Evolutionary conservation across 352 stramenopile genomes (phyloP).

Genomic region (Globisporangium paroecandrum): DNA sequence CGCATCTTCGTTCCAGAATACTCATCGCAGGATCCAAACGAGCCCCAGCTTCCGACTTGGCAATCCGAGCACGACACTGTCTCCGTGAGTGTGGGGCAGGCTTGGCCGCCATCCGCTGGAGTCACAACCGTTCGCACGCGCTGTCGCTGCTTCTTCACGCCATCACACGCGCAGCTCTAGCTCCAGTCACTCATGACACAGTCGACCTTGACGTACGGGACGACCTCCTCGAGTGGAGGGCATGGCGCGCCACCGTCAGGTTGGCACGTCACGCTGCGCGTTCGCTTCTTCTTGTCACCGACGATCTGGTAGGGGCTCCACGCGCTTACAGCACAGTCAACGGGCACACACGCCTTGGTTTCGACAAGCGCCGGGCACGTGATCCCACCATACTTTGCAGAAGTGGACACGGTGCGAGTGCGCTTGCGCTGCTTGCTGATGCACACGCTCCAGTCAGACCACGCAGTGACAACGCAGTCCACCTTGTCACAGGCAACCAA

Average conservation of each 20-base stretch:
- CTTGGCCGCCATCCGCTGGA: slow-evolving; percentile 30
- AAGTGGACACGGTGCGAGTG: slow-evolving; percentile 28
- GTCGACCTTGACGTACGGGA: slow-evolving; percentile 34
- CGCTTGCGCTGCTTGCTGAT: slow-evolving; percentile 33
- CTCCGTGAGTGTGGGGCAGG: slow-evolving; percentile 38
- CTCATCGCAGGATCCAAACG: slow-evolving; percentile 32
- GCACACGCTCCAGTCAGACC: slow-evolving; percentile 39
- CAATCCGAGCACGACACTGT: slow-evolving; percentile 34
- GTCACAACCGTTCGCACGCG: slow-evolving; percentile 31
- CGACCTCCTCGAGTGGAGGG: slow-evolving; percentile 36
- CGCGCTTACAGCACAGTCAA: slow-evolving; percentile 40
- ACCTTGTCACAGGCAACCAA: slow-evolving; percentile 34
- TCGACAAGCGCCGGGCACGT: slow-evolving; percentile 29
- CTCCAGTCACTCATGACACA: slow-evolving; percentile 43
- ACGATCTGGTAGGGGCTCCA: slow-evolving; percentile 37
- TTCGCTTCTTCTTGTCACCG: slow-evolving; percentile 35
- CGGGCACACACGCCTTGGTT: slow-evolving; percentile 23
- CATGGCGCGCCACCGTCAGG: slow-evolving; percentile 42
- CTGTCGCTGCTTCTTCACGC: slow-evolving; percentile 27
- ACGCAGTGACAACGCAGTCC: slow-evolving; percentile 41
- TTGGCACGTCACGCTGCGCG: slow-evolving; percentile 31
- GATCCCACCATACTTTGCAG: slow-evolving; percentile 33
- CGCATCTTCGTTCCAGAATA: slow-evolving; percentile 31
- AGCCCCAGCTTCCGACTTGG: slow-evolving; percentile 30
- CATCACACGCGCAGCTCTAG: slow-evolving; percentile 32